A percentile compares a stretch with the other conserved stretches of the same genome.
These are phyloP conservation scores for Neurospora intermedia DNA, from an alignment of 495 filamentous ascomycete genomes.

Conservation along the genomic window DNA sequence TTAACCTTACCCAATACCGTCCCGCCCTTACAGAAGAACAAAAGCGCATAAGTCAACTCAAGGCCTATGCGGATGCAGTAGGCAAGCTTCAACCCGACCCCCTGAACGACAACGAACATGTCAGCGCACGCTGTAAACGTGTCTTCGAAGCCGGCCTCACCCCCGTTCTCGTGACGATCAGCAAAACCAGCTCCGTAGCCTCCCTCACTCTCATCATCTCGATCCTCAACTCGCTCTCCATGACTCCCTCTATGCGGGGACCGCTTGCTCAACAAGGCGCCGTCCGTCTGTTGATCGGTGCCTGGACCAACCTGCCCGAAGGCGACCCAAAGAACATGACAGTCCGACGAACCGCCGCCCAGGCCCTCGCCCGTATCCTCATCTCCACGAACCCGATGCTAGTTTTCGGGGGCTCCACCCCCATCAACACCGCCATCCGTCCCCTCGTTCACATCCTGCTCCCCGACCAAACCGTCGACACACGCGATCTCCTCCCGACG, in stretches of 20 bases:
- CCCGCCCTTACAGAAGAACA: conserved; percentile 81
- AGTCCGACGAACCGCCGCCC: conserved; percentile 55
- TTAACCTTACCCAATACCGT: conserved; percentile 72
- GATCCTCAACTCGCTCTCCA: conserved; percentile 67
- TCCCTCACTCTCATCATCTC: conserved; percentile 58
- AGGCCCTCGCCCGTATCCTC: conserved; percentile 83
- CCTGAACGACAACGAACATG: conserved; percentile 61
- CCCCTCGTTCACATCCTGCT: conserved; percentile 64
- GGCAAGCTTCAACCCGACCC: conserved; percentile 54
- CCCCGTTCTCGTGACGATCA: conserved; percentile 58
- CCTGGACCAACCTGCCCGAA: conserved; percentile 48
- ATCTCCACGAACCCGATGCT: conserved; percentile 80
- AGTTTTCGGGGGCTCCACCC: conserved; percentile 68
- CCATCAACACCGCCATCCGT: conserved; percentile 65
- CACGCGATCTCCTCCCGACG: conserved; percentile 70
- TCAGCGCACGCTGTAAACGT: conserved; percentile 61
- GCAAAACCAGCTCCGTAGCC: conserved; percentile 52
- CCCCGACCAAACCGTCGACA: conserved; percentile 46
- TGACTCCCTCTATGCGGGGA: conserved; percentile 59
- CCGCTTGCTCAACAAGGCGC: conserved; percentile 83
- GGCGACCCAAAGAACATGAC: conserved; percentile 27
- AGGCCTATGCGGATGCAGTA: conserved; percentile 80
- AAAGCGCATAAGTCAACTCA: conserved; percentile 79
- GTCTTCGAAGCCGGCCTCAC: conserved; percentile 69
- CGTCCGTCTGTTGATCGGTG: conserved; percentile 67